phyloP scores from a whole-genome alignment of 805 yeast species.

The Candida vartiovaarae region DNA sequence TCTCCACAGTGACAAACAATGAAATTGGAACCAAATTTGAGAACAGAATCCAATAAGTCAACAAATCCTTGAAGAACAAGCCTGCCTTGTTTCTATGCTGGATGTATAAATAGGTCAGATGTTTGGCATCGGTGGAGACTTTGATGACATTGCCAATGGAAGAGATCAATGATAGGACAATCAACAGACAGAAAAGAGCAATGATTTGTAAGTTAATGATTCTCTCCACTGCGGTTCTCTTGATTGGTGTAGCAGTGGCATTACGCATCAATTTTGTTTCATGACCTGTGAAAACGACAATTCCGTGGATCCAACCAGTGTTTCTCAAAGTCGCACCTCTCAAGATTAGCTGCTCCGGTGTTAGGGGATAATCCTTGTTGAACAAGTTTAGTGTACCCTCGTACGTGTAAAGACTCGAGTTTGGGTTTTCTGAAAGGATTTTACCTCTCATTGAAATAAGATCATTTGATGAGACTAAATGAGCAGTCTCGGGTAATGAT shows the following conservation, averaged over 20 bases:
- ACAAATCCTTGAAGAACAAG: constrained; percentile 75
- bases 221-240: constrained; percentile 93
- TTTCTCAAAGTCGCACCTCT: constrained; percentile 95
- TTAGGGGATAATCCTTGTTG: constrained; percentile 56
- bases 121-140: constrained; percentile 42
- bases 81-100: constrained; percentile 61
- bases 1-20: constrained; percentile 90
- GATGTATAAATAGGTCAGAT: constrained; percentile 58
- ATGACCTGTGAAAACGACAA: constrained; percentile 94
- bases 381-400: constrained; percentile 73
- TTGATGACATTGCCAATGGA: constrained; percentile 83
- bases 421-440: constrained; percentile 84
- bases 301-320: constrained; percentile 92
- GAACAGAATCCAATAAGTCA: constrained; percentile 93
- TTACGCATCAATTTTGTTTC: constrained; percentile 97
- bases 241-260: constrained; percentile 98
- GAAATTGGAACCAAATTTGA: constrained; percentile 98
- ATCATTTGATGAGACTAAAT: constrained; percentile 58
- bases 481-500: constrained; percentile 70
- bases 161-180: constrained; percentile 70
- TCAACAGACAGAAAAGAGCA: constrained; percentile 75
- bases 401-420: constrained; percentile 87
- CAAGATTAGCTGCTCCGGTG: constrained; percentile 85
- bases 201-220: constrained; percentile 89
- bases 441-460: constrained; percentile 47